Conservation (phyloP, 2,329 filamentous ascomycete species). For the Cladophialophora carrionii region DNA sequence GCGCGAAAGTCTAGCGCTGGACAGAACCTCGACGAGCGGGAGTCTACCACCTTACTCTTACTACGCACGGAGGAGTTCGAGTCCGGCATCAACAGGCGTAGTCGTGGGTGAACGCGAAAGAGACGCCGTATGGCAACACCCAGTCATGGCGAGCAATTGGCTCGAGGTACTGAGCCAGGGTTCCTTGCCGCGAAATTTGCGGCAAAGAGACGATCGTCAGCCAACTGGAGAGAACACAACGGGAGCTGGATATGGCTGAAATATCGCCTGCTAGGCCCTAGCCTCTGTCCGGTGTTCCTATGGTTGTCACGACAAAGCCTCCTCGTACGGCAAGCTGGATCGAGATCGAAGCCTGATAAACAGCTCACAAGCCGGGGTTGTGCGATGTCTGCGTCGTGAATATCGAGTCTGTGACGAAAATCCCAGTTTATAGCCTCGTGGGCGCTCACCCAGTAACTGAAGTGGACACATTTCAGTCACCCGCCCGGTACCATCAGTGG, state of each 20-base stretch:
- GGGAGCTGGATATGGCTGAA: not conserved
- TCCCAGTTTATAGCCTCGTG: not conserved
- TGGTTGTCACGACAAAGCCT: not conserved
- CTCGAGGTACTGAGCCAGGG: constrained; percentile 23
- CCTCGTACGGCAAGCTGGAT: not conserved
- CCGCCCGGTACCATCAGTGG: not conserved
- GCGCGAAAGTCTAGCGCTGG: constrained; percentile 22
- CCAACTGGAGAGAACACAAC: not conserved
- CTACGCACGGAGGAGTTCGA: constrained; percentile 26
- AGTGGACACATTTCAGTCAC: not conserved
- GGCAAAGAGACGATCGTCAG: not conserved
- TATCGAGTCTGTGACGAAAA: too few relatives aligned
- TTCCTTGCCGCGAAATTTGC: constrained; percentile 2
- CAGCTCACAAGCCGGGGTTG: not conserved
- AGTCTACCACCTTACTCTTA: constrained; percentile 30
- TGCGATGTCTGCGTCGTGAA: too few relatives aligned
- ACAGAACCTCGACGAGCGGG: constrained; percentile 15
- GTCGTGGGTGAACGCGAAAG: constrained; percentile 49
- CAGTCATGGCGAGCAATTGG: constrained; percentile 32
- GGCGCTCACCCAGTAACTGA: not conserved
- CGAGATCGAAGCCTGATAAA: not conserved
- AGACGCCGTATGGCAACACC: constrained; percentile 54
- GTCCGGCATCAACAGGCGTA: constrained; percentile 35
- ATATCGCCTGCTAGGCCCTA: not conserved
- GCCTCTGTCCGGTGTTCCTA: not conserved